Base-by-base conservation (phyloP, 495 filamentous ascomycete species). In the Apiosordaria backusii region DNA sequence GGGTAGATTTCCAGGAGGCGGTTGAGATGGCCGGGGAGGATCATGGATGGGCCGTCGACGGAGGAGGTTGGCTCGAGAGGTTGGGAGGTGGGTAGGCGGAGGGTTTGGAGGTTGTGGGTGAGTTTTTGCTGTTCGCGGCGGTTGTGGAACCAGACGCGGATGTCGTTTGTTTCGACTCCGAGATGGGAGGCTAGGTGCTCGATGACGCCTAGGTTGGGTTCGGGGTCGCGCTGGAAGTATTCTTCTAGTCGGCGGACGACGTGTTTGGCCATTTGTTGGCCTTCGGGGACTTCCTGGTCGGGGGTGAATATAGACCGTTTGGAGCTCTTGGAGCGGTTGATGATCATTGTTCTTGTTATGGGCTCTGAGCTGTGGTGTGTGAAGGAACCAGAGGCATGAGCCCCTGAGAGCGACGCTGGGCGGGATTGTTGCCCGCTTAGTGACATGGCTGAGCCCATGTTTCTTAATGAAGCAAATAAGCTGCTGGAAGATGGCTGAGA, bases 1-100 rank as follows among this genome's bases (percentile, higher is more conserved):
- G 78, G 77, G 52, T 78, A 81, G 21, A 82, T 81, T 60, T 81
- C 77, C 1, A 83, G 73, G 7, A 83, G 68, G n/a, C 63, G 77
- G 68, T 78, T 81, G 16, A 83, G 74, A 50, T 83, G 79, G 0
- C 78, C 80, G 0, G 81, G 80, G 21, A 83, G 76, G 18, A 83
- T 80, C 80, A 82, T 81, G 53, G 72, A 68, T 2, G 77, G 65
- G 6, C 72, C 71, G 16, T 73, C 71, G 4, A 65, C 74, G 9
- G 35, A 2, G 35, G 5, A 7, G 35, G 16, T 15, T 13, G 35
- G 35, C 13, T 60, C 62, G 10, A 71, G 71, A 1, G 65, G 68
- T 19, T 57, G 62, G 7, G 74, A 67, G 40, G 76, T 71, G 15
- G 71, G 68, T 25, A 80, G 67, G 23, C 69, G 74, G 3, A 83